Base-by-base conservation (phyloP, 495 filamentous ascomycete species). In the Friedmanniomyces endolithicus region DNA sequence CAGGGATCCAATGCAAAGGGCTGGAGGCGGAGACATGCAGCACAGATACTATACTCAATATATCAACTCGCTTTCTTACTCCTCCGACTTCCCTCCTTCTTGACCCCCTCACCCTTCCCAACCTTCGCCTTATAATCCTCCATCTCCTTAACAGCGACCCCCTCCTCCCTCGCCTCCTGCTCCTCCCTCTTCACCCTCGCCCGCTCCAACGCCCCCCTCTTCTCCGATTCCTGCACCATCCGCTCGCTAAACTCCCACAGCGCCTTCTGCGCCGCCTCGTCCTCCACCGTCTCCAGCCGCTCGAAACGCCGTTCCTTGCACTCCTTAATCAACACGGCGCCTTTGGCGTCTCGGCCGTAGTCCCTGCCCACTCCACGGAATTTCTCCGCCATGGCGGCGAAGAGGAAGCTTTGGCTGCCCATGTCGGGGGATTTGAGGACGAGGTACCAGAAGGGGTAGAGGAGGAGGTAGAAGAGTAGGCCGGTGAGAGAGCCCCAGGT, bases 181-280 rank as follows among this genome's bases (percentile, higher is more conserved):
- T 68, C 71, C 50, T 80, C 77, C 69, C 87, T 86, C 74, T 89
- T 92, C 59, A 75, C 75, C 51, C 75, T 59, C 1, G 82, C 82
- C 52, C 86, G 74, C 39, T 70, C 73, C 23, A 80, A 72, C 2
- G 88, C 90, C 7, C 81, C 77, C 63, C 87, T 82, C 71, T 86
- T 92, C 72, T 98, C 92, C 37, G 81, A 75, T 58, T 76, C 76
- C 70, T 90, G 83, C 55, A 97, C 82, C 64, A 89, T 79, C 68
- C 79, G 81, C 71, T 94, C 92, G 65, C 86, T 94, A 43, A 82
- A 75, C 67, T 88, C 78, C 92, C 92, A 97, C 43, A 98, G 72
- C 66, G 80, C 75, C 74, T 87, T 88, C 43, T 86, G 88, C 40
- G 83, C 67, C 45, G 75, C 77, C 60, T 92, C 87, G 65, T 94